Base-by-base conservation (phyloP, 192 early-diverging fungal genomes). In the Haplosporangium gracile region DNA sequence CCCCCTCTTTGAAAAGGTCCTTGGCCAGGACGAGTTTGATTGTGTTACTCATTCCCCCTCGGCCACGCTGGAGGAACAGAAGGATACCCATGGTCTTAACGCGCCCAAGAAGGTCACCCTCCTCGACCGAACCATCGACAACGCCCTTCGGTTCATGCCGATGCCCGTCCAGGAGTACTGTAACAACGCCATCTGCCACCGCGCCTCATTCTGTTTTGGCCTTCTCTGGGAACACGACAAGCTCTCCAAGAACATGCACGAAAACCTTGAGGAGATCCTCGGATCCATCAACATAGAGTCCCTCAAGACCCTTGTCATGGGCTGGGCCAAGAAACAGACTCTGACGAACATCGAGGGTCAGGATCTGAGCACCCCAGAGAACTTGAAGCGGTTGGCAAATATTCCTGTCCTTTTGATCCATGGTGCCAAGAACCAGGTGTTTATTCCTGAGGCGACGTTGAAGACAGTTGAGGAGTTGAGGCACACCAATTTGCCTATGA, bases 341-440 rank as follows among this genome's bases (percentile, higher is more conserved):
- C 4, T 89, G 29, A 76, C 71, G 24, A 70, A 87, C 47, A 26
- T 55, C 0, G 72, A 82, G 32, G 81, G 78, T 22, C 42, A 80
- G 43, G 68, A 89, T 45, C 22, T 89, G 24, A 82, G 83, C n/a
- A 80, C 80, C 13, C 76, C 60, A 9, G 78, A 87, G 78, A 75
- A 89, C 40, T 65, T 87, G 38, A 69, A 81, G 70, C 71, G 68
- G 18, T 83, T 79, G 32, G 70, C 79, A 26, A 87, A 89, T n/a
- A 42, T 83, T 16, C 88, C 88, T 13, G 82, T 89, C 38, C 32
- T 80, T 36, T 72, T 87, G 40, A 86, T 89, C 60, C 85, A 87
- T 72, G 88, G 88, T 29, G 76, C 79, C 42, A 89, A 89, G 82
- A 89, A 82, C 51, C 81, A 78, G 29, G 85, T 87, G 47, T 89